phyloP scores from a whole-genome alignment of 192 early-diverging fungal genomes.

The Coemansia sp. region DNA sequence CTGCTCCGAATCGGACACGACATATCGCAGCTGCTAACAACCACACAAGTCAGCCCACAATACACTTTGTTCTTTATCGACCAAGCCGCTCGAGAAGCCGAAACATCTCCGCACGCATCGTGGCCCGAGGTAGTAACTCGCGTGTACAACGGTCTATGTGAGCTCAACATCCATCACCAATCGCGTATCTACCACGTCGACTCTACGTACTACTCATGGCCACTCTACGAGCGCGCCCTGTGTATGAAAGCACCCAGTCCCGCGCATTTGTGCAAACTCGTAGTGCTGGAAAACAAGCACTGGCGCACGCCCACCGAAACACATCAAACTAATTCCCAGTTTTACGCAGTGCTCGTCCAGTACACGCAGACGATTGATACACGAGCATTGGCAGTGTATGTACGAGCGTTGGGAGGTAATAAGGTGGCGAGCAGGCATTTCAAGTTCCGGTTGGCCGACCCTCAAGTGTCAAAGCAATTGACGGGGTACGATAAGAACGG shows the following conservation, averaged over 20 bases:
- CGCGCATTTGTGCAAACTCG: constrained; percentile 84
- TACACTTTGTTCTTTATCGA: constrained; percentile 21
- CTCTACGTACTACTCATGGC: constrained; percentile 78
- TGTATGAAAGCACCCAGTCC: constrained; percentile 66
- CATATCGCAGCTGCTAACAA: constrained; percentile 20
- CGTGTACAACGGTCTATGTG: constrained; percentile 15
- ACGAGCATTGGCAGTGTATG: constrained; percentile 63
- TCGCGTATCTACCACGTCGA: constrained; percentile 71
- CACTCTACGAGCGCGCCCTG: constrained; percentile 67
- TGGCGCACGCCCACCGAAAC: constrained; percentile 37
- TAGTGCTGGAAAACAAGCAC: constrained; percentile 88
- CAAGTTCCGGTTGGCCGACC: constrained; percentile 73
- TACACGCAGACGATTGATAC: constrained; percentile 62
- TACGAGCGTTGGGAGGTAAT: constrained; percentile 56
- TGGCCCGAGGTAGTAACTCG: constrained; percentile 14
- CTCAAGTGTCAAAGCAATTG: constrained; percentile 60
- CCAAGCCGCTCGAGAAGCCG: not conserved
- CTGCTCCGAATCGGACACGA: constrained; percentile 21
- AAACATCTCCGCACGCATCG: not conserved
- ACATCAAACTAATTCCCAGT: constrained; percentile 18
- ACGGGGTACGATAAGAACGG: constrained; percentile 74
- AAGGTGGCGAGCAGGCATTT: constrained; percentile 67
- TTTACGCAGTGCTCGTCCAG: constrained; percentile 71
- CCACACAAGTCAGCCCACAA: constrained; percentile 5
- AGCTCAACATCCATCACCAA: constrained; percentile 12